These are phyloP conservation scores for Amphibolis antarctica DNA, from an alignment of 106 monocot species.

Conservation along the genomic window DNA sequence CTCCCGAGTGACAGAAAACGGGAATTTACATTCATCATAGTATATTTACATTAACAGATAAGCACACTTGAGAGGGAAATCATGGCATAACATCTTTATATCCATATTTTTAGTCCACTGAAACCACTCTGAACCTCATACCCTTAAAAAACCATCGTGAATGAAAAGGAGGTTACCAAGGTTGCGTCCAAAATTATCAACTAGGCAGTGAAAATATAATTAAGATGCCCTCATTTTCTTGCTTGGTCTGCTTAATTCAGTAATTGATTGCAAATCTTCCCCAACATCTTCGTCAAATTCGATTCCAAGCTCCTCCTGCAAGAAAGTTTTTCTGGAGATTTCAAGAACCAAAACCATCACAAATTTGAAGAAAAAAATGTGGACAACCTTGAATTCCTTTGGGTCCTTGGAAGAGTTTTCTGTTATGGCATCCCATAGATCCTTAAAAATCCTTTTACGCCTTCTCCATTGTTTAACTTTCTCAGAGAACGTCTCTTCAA, in stretches of 20 bases:
- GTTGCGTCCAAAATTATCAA: neutral
- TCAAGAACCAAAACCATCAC: neutral
- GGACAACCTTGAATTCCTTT: constrained; percentile 85
- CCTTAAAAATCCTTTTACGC: constrained; percentile 88
- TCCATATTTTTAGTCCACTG: too few species aligned
- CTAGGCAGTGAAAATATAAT: neutral
- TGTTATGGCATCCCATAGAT: constrained; percentile 86
- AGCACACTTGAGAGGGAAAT: too few species aligned
- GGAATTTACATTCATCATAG: too few species aligned
- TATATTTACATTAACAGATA: too few species aligned
- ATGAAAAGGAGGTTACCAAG: neutral
- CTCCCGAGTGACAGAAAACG: too few species aligned
- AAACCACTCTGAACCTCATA: too few species aligned
- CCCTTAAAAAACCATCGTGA: too few species aligned
- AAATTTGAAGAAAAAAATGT: neutral
- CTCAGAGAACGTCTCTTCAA: constrained; percentile 49
- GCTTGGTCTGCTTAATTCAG: constrained; percentile 26
- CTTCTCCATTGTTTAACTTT: constrained; percentile 88
- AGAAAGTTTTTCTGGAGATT: constrained; percentile 1
- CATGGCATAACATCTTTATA: too few species aligned
- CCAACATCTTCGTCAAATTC: constrained; percentile 97
- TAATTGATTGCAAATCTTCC: constrained; percentile 49
- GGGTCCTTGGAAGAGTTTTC: constrained; percentile 80
- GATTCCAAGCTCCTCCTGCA: constrained; percentile 87
- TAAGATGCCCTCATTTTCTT: constrained; percentile 5